Conservation (phyloP, 2,329 filamentous ascomycete genomes). For the Aureobasidium sp. region DNA sequence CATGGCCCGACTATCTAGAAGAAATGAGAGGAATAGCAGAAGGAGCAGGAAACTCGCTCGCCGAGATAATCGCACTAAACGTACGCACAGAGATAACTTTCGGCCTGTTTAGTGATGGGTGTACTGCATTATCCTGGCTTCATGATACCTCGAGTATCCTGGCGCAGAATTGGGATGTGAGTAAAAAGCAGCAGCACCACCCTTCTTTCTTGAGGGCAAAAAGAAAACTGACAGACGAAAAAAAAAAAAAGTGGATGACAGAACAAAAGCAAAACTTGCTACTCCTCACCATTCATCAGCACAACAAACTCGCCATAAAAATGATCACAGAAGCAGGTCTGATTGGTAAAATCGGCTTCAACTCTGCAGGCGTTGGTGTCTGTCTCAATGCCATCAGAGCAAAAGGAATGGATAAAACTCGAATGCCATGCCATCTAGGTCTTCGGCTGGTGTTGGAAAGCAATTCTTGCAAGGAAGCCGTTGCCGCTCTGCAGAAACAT, state of each 20-base stretch:
- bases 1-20: constrained; percentile 36
- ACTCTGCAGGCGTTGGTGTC: constrained; percentile 49
- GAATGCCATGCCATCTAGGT: constrained; percentile 54
- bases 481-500: constrained; percentile 34
- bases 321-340: constrained; percentile 55
- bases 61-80: constrained; percentile 51
- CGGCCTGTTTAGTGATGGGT: constrained; percentile 50
- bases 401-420: constrained; percentile 43
- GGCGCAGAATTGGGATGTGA: constrained; percentile 51
- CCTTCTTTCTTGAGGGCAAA: background rate
- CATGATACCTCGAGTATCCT: constrained; percentile 34
- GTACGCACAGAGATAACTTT: constrained; percentile 51
- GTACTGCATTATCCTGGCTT: constrained; percentile 45
- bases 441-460: constrained; percentile 50
- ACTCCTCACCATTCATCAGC: constrained; percentile 38
- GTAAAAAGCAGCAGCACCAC: constrained; percentile 12
- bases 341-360: constrained; percentile 60
- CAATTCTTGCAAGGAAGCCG: constrained; percentile 38
- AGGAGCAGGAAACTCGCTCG: constrained; percentile 37
- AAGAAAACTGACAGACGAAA: background rate
- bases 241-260: constrained; percentile 31
- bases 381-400: constrained; percentile 56
- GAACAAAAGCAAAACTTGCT: constrained; percentile 45
- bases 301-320: constrained; percentile 39
- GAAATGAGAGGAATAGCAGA: constrained; percentile 43